phyloP scores from a whole-genome alignment of 2,329 filamentous ascomycete species.

The Ophiosphaerella korrae region DNA sequence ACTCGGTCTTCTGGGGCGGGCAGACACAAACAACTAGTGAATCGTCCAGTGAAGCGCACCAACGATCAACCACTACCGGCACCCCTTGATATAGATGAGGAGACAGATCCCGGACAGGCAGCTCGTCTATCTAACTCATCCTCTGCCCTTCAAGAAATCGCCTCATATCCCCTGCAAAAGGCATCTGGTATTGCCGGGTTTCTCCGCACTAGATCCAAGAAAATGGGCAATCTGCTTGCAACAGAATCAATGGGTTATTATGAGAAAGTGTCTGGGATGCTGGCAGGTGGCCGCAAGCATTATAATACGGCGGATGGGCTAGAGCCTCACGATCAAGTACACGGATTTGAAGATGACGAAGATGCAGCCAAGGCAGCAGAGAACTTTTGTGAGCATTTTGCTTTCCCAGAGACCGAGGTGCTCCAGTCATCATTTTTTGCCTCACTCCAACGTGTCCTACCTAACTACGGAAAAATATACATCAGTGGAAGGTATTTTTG shows the following conservation, averaged over 20 bases:
- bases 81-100: conserved; percentile 31
- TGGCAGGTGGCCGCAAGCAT: conserved; percentile 87
- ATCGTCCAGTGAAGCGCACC: conserved; percentile 14
- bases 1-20: conserved; percentile 39
- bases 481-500: conserved; percentile 87
- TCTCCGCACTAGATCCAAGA: conserved; percentile 76
- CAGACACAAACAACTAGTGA: conserved; percentile 19
- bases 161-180: conserved; percentile 79
- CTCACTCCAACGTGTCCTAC: conserved; percentile 86
- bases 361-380: conserved; percentile 60
- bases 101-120: conserved; percentile 30
- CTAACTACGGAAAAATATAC: conserved; percentile 95
- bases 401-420: conserved; percentile 80
- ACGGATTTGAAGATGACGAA: conserved; percentile 62
- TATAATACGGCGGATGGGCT: conserved; percentile 76
- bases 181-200: conserved; percentile 84
- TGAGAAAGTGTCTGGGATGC: conserved; percentile 96
- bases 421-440: conserved; percentile 90
- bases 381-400: conserved; percentile 88
- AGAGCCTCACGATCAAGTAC: conserved; percentile 65
- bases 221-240: conserved; percentile 80
- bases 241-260: conserved; percentile 95
- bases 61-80: conserved; percentile 16
- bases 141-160: conserved; percentile 64
- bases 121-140: conserved; percentile 50